Evolutionary conservation across 2,329 filamentous ascomycete species (phyloP).

Genomic region (Neopestalotiopsis sp.): DNA sequence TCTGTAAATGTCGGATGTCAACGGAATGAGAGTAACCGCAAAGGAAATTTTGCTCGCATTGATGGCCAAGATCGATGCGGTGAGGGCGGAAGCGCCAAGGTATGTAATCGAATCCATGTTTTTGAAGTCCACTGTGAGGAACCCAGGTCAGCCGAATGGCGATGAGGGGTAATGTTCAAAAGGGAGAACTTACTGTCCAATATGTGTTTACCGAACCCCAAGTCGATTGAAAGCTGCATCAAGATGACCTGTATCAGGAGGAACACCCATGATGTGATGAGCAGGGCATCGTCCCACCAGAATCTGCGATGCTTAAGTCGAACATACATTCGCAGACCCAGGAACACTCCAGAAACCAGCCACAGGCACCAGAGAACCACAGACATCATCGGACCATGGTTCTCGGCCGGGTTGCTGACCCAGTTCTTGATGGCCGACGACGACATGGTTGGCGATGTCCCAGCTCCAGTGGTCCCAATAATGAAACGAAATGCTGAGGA

Average conservation of each 20-base stretch:
- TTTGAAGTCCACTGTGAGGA: not conserved
- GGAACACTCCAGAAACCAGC: not conserved
- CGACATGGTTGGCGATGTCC: constrained; percentile 3
- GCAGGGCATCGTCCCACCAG: not conserved
- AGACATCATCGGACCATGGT: not conserved
- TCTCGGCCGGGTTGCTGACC: not conserved
- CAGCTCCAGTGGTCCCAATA: not conserved
- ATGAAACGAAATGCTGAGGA: not conserved
- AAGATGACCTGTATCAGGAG: not conserved
- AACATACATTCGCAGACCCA: not conserved
- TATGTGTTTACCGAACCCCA: constrained; percentile 1
- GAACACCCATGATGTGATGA: not conserved
- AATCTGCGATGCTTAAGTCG: not conserved
- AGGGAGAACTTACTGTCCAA: not conserved
- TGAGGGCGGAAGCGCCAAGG: not conserved
- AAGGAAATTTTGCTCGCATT: constrained; percentile 5
- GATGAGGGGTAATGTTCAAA: too few relatives aligned
- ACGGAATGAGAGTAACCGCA: constrained; percentile 2
- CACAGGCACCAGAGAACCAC: not conserved
- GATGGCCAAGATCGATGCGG: not conserved
- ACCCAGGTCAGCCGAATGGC: not conserved
- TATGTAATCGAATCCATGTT: not conserved
- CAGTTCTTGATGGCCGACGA: not conserved
- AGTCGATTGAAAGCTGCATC: not conserved
- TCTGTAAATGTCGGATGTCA: not conserved